Evolutionary conservation across 495 filamentous ascomycete species (phyloP), one percentile per base, ranked within the genome.

Genomic region (Penicillium antarcticum): DNA sequence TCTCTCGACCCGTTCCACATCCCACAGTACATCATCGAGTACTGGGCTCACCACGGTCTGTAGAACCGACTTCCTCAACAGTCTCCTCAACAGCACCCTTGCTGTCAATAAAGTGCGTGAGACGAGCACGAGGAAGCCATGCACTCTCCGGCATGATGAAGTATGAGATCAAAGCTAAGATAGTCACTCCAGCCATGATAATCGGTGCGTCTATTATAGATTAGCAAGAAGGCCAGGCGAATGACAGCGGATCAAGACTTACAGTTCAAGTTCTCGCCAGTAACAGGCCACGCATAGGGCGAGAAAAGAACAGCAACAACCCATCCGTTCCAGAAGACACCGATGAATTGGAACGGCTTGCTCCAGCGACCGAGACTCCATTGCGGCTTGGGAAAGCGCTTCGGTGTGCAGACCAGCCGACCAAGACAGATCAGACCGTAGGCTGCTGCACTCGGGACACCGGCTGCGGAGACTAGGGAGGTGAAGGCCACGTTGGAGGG

Each of bases 351-450:
- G 55, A 78, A 77, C 17, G 74, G 74, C 62, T 73, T 72, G 55
- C 71, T 75, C 60, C 57, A 65, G 0, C 62, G 54, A 1, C 74
- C 74, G 6, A 77, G 57, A 47, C 69, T 77, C 74, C 74, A 77
- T 23, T 63, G 42, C 7, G 74, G 74, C 51, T 67, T 77, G 18
- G 74, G 74, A 52, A 77, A 77, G 9, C 65, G 67, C 1, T 71
- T 64, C 0, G 69, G 72, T 1, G 78, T 81, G 37, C 76, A 71
- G 39, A 79, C 55, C 9, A 74, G 62, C 13, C 78, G 72, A 4
- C 72, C 78, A 1, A 81, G 72, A 44, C 76, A 79, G 56, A 81
- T 78, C 6, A 81, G 66, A 2, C 76, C 77, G 52, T 81, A 81
- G 4, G 77, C 76, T 1, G 78, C 77, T 17, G 77, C 77, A 36